Base-by-base conservation (phyloP, 1,284 basidiomycete genomes). In the Jaminaea rosea region DNA sequence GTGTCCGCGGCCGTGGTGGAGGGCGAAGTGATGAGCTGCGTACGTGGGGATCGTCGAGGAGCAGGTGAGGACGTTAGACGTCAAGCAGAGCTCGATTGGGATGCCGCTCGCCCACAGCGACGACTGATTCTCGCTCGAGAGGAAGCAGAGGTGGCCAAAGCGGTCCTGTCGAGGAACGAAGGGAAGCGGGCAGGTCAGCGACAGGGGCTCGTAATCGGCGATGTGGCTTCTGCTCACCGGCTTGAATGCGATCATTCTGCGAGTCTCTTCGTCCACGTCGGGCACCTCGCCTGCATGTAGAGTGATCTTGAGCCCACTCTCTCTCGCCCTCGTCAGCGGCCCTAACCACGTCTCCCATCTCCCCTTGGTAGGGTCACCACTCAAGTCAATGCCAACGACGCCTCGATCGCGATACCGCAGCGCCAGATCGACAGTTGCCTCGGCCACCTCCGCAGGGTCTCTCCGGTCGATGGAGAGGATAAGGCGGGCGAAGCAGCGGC, bases 131-230 rank as follows among this genome's bases (percentile, higher is more conserved):
- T 17, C 0, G 10, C 32, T 9, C 2, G 39, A 47, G 49, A 62
- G 51, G 49, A 59, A 62, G 52, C 59, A 61, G 48, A 55, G 53
- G 46, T 63, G 61, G 5, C 61, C 61, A 21, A 60, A 52, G 3
- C 61, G 47, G 31, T 63, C 55, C 32, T 48, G 37, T 7, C 7
- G 11, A 32, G 44, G 17, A 8, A 32, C 7, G 19, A 17, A 7
- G 15, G 44, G 32, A 46, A 8, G 32, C 13, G 26, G 26, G 32
- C 17, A 28, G 24, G 27, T 9, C 8, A 21, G 32, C 2, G 10
- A 10, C 17, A 10, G 10, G 41, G n/a, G n/a, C n/a, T n/a, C n/a
- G n/a, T n/a, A n/a, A n/a, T n/a, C n/a, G n/a, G n/a, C n/a, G n/a
- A n/a, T n/a, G n/a, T n/a, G n/a, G n/a, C n/a, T n/a, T n/a, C 15